Conservation (phyloP, 2,329 filamentous ascomycete species). For the Albophoma yamanashiensis region DNA sequence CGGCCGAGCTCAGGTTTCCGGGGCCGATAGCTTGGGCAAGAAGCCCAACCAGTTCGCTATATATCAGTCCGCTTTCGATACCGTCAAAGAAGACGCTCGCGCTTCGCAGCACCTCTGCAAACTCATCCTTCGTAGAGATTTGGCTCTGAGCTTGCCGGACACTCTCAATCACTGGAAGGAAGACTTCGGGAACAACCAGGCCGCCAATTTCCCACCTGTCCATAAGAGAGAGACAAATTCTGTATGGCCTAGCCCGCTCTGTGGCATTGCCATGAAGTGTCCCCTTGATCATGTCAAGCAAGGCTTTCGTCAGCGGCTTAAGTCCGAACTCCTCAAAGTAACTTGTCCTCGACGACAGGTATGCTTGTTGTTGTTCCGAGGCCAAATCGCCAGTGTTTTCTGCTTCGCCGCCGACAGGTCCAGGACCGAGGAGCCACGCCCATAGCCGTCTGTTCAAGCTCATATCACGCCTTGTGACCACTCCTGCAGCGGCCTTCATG, state of each 20-base stretch:
- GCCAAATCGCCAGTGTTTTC: conserved; percentile 37
- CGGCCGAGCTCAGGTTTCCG: conserved; percentile 27
- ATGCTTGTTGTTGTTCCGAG: conserved; percentile 30
- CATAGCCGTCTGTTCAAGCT: conserved; percentile 90
- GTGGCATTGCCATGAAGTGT: conserved; percentile 20
- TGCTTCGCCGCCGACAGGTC: conserved; percentile 36
- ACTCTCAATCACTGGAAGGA: conserved; percentile 74
- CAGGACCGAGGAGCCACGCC: conserved; percentile 89
- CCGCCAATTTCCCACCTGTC: conserved; percentile 96
- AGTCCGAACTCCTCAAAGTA: conserved; percentile 81
- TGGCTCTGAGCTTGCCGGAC: conserved; percentile 62
- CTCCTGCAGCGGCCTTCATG: conserved; percentile 71
- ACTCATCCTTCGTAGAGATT: conserved; percentile 56
- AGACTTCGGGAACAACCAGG: conserved; percentile 77
- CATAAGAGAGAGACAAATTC: conserved; percentile 91
- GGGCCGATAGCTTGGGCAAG: conserved; percentile 49
- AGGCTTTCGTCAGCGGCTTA: conserved; percentile 59
- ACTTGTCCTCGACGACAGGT: conserved; percentile 50
- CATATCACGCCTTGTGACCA: conserved; percentile 89
- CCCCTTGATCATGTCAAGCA: conserved; percentile 63
- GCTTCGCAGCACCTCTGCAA: conserved; percentile 80
- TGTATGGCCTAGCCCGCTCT: conserved; percentile 74
- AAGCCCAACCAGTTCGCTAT: conserved; percentile 66
- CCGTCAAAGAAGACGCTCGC: conserved; percentile 96
- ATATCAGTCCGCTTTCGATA: conserved; percentile 89